These are phyloP conservation scores for Kappamyces sp. DNA, from an alignment of 192 early-diverging fungal species.

Conservation along the genomic window DNA sequence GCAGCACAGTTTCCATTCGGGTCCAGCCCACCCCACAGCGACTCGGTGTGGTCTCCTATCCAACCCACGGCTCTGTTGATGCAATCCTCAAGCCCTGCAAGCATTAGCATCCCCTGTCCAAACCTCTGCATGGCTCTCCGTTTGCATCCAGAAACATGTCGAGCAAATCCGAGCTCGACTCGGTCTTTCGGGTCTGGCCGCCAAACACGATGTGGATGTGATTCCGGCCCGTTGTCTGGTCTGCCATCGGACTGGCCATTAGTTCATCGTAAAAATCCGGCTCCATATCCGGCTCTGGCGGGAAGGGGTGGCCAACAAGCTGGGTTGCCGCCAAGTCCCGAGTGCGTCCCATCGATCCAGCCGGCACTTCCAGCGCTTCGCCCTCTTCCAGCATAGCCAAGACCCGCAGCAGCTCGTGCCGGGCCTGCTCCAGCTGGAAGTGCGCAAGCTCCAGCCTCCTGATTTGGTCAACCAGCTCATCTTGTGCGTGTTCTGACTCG, in stretches of 20 bases:
- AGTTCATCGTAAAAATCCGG: not conserved
- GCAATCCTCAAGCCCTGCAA: slow-evolving; percentile 7
- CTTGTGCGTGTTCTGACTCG: not conserved
- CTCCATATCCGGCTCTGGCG: too few relatives aligned
- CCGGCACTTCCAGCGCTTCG: not conserved
- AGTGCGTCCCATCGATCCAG: not conserved
- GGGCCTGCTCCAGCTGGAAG: slow-evolving; percentile 1
- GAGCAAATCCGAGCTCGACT: slow-evolving; percentile 5
- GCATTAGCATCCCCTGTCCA: too few relatives aligned
- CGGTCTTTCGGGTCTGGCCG: not conserved
- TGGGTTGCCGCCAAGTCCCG: not conserved
- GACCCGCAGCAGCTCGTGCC: slow-evolving; percentile 8
- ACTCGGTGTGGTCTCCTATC: not conserved
- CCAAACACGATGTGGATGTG: slow-evolving; percentile 2
- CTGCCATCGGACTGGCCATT: not conserved
- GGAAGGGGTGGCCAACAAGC: not conserved
- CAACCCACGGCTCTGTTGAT: slow-evolving; percentile 12
- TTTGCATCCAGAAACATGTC: slow-evolving; percentile 11
- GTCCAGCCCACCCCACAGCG: not conserved
- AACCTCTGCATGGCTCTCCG: not conserved
- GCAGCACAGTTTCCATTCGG: slow-evolving; percentile 1
- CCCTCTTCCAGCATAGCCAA: slow-evolving; percentile 3
- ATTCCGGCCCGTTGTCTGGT: not conserved
- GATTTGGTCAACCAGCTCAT: slow-evolving; percentile 2
- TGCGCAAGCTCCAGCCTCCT: slow-evolving; percentile 8